Conservation (phyloP, 73 alveolate species). For the Strombidium stylifer region DNA sequence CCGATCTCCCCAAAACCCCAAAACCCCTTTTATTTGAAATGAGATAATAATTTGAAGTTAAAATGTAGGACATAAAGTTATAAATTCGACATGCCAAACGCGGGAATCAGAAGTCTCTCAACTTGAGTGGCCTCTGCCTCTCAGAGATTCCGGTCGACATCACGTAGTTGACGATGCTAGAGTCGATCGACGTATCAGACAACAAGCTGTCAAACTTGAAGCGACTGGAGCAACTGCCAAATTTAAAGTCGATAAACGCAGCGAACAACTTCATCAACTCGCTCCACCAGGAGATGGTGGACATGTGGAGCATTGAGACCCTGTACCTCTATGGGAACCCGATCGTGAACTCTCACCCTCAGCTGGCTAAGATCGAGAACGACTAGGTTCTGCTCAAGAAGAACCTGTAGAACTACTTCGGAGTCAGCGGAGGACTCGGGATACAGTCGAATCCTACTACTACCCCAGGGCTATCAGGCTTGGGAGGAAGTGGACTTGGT, state of each 20-base stretch:
- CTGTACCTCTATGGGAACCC: conserved; percentile 75
- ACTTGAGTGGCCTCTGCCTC: conserved; percentile 63
- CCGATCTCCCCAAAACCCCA: no score
- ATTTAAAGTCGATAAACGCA: conserved; percentile 51
- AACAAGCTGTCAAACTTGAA: conserved; percentile 52
- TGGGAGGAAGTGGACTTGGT: conserved; percentile 14
- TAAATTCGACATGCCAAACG: conserved; percentile 81
- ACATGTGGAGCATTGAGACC: conserved; percentile 59
- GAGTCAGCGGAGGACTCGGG: conserved; percentile 12
- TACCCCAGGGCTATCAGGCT: conserved; percentile 19
- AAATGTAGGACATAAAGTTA: conserved; percentile 81
- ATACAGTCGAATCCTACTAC: no score
- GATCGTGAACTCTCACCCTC: conserved; percentile 41
- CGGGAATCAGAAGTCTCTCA: conserved; percentile 64
- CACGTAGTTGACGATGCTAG: conserved; percentile 54
- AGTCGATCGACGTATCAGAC: conserved; percentile 66
- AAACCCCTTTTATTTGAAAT: no score
- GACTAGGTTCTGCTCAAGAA: conserved; percentile 7
- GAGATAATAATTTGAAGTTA: conserved; percentile 11
- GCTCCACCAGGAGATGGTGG: conserved; percentile 62
- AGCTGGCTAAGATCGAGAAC: conserved; percentile 48
- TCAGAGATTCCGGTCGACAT: conserved; percentile 79
- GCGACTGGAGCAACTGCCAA: conserved; percentile 44
- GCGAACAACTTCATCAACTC: conserved; percentile 62
- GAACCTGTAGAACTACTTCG: conserved; percentile 43